Base-by-base conservation (phyloP, 2,329 filamentous ascomycete species). In the Bipolaris cookei region DNA sequence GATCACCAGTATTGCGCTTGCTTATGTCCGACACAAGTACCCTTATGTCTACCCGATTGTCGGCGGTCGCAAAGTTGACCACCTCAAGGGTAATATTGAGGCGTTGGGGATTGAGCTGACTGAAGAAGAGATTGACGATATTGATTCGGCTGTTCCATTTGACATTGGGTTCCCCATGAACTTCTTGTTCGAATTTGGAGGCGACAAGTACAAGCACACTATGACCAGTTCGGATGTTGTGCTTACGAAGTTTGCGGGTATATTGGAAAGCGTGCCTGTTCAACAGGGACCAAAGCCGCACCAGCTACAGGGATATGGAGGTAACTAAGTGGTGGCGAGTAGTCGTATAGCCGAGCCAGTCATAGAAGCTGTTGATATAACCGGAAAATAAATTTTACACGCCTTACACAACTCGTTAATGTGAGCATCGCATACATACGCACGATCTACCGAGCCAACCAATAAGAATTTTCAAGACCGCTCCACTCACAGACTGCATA, bases 21-120 rank as follows among this genome's bases (percentile, higher is more conserved):
- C 90, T 1, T 92, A 92, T 69, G 85, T 92, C 4, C 82, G 89
- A 79, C 82, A 84, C 65, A 92, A 92, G 77, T 80, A 85, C 0
- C 86, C 88, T 0, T 87, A 90, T 61, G 89, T 92, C 10, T 91
- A 90, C 67, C 90, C 90, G 0, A 86, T 93, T 32, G 81, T 92
- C 7, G 90, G 90, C 6, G 88, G 88, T 0, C 82, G 89, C n/a
- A 92, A 88, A 66, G 73, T 90, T 7, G 86, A 88, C 41, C 89
- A 92, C 70, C 77, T 93, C 47, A 84, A 87, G 84, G 84, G 79
- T 14, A 88, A 87, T 65, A 84, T 88, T 56, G 77, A 83, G 65
- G 84, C 83, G 0, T 65, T 88, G 53, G 77, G 69, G 4, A 68
- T 88, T 32, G 63, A 70, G 21, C 72, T 88, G 47, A 80, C 79